Evolutionary conservation across 192 early-diverging fungal genomes (phyloP), one percentile per base, ranked within the genome.

Genomic region (Rhizoclosmatium globosum): DNA sequence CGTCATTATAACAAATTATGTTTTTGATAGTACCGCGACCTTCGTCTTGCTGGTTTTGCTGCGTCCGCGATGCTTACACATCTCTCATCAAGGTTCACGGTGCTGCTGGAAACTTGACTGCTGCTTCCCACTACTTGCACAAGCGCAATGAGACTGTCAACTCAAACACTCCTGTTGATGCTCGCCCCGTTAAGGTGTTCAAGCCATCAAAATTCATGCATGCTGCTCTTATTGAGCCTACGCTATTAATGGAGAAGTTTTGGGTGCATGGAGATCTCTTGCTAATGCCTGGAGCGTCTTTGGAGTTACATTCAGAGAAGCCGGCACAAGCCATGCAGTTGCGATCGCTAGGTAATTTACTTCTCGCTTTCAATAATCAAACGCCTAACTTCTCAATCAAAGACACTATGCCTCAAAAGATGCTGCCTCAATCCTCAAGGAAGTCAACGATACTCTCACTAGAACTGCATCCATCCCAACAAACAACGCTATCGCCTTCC

Each of bases 171-270:
- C 67, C 67, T 17, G 23, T 23, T 23, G 11, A 13, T 11, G 11
- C 19, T n/a, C 53, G 53, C 53, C 53, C 53, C 9, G 19, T n/a
- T 15, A n/a, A 9, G 11, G 1, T 13, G 9, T 72, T 72, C 53
- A 13, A 72, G 38, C 71, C 71, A n/a, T 41, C 71, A 53, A 19
- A 43, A 17, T 19, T 13, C 57, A 72, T 72, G 71, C 53, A 72
- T 13, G 71, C 71, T 9, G 71, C 71, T 9, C 2, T 72, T 19
- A 39, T 72, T n/a, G 11, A 11, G 48, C 71, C 23, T 39, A 72
- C 57, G 71, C 71, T 4, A 9, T 58, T 3, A 72, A 72, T 2
- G 71, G 50, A 9, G 71, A 72, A 72, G 17, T 72, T 58, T 21
- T 58, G 23, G 21, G 9, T 2, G 71, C 71, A 7, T 72, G 19